Evolutionary conservation across 225 moss, liverwort and hornwort genomes (phyloP), one percentile per base, ranked within the genome.

Genomic region (Marchantia polymorpha): DNA sequence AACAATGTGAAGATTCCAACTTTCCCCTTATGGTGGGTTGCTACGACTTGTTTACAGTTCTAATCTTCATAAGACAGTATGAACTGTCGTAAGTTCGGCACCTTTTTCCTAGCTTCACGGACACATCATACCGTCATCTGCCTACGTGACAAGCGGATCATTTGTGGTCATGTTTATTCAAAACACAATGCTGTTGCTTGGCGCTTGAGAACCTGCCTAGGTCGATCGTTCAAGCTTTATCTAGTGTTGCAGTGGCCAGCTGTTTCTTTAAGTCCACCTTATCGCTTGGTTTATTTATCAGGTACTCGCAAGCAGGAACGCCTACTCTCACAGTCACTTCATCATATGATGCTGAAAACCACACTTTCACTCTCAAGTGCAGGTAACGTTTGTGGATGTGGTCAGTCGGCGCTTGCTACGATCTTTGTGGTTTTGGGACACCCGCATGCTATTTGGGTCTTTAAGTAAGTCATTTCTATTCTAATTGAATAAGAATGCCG

Each of bases 221-320:
- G 5, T 39, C 39, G 39, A 39, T 39, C 3, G 39, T 39, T 39
- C 39, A 39, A 39, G 39, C 39, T 39, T 39, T 39, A 5, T 39
- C 39, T 5, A 39, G 39, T 39, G 39, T 5, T 39, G 39, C 5
- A 2, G 39, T 39, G 39, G 5, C 39, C 39, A 39, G 39, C 5
- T 39, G 39, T 39, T 39, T 39, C 39, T 39, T 51, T 4, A 20
- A 67, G 47, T 66, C n/a, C 0, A 67, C 39, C 1, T 64, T 10
- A 6, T 25, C 53, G 10, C 47, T 17, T 48, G 12, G 51, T 52
- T 73, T 23, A 39, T 75, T 15, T 29, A 75, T 30, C 84, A 84
- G 84, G 83, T 89, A 89, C 79, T 76, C 93, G 14, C 94, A 97
- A 86, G 94, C 94, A 64, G 96, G 94, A 67, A 97, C 94, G 56